phyloP scores from a whole-genome alignment of 495 filamentous ascomycete species.

The Talaromyces adpressus region DNA sequence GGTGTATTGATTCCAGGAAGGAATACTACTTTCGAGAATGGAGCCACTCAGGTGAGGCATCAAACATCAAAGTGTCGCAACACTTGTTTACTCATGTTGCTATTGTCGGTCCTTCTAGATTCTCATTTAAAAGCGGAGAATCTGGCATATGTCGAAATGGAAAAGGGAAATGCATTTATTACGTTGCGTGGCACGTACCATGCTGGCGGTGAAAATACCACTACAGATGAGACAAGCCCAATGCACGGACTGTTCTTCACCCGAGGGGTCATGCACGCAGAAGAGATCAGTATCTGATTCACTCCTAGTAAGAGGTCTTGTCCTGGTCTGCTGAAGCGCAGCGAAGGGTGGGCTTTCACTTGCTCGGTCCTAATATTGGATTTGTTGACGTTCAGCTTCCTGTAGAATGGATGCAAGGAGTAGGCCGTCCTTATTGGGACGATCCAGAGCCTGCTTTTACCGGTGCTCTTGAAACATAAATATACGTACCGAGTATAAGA shows the following conservation, averaged over 20 bases:
- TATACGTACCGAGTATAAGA: neutral
- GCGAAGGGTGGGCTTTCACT: neutral
- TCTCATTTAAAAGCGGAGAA: neutral
- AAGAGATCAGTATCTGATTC: neutral
- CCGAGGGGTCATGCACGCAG: neutral
- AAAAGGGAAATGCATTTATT: neutral
- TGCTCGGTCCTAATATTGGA: neutral
- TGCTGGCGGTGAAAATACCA: conserved; percentile 1
- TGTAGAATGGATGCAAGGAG: neutral
- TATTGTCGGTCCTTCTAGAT: conserved; percentile 9
- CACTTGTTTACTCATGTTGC: no score
- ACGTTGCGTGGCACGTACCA: neutral
- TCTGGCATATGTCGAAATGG: neutral
- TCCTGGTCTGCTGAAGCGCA: neutral
- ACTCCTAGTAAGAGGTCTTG: neutral
- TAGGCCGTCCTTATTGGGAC: neutral
- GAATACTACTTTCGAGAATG: no score
- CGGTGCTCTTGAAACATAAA: neutral
- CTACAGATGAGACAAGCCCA: neutral
- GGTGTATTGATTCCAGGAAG: no score
- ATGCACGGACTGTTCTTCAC: neutral
- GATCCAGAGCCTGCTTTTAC: neutral
- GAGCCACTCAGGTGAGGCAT: no score
- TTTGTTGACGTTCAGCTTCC: neutral
- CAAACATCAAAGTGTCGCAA: no score